phyloP scores from a whole-genome alignment of 73 alveolate genomes.

The Paramecium caudatum region DNA sequence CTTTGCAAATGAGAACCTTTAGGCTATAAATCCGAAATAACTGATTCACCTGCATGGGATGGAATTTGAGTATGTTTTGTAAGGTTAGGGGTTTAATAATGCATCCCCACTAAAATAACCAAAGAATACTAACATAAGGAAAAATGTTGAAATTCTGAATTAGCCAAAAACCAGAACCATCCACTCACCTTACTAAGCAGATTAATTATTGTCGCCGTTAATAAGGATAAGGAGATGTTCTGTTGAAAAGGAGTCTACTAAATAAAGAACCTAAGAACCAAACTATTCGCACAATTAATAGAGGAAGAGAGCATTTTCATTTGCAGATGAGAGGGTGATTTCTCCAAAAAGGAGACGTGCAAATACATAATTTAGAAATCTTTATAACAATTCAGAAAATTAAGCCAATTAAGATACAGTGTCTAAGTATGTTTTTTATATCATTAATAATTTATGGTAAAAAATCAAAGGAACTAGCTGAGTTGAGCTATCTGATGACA shows the following conservation, averaged over 20 bases:
- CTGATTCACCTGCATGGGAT: background rate
- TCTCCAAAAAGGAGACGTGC: no score
- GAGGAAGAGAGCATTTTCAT: conserved; percentile 8
- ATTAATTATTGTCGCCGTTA: background rate
- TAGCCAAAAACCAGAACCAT: background rate
- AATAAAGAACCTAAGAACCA: background rate
- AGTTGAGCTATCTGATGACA: no score
- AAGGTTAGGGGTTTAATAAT: background rate
- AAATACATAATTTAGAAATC: no score
- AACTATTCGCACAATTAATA: background rate
- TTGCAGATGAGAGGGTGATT: background rate
- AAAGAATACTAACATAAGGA: background rate
- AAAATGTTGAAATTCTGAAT: background rate
- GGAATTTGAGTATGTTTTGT: background rate
- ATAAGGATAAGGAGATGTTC: background rate
- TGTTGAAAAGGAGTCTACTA: background rate
- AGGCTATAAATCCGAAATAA: background rate
- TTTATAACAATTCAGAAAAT: no score
- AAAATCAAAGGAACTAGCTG: no score
- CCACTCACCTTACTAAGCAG: background rate
- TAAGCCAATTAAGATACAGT: no score
- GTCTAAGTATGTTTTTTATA: no score
- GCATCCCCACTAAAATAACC: background rate
- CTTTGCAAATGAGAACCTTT: conserved; percentile 12
- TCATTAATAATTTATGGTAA: no score